Conservation (phyloP, 2,329 filamentous ascomycete species). For the Aurifilum marmelostoma region DNA sequence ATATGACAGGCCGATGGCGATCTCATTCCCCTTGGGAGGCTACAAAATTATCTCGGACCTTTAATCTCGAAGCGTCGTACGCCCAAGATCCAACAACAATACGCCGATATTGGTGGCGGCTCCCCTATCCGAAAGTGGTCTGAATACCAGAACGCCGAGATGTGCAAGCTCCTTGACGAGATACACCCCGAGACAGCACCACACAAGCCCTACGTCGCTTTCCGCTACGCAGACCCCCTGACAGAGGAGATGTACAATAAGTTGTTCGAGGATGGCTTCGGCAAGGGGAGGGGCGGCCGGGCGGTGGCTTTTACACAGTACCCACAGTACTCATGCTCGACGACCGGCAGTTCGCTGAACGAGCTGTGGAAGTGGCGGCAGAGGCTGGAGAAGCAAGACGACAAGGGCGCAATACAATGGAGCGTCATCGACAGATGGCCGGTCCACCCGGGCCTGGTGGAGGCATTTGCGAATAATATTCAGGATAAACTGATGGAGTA, state of each 20-base stretch:
- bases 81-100: constrained; percentile 96
- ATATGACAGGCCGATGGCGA: constrained; percentile 78
- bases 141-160: constrained; percentile 88
- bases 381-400: constrained; percentile 71
- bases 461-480: constrained; percentile 92
- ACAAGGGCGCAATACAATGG: constrained; percentile 81
- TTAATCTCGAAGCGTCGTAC: constrained; percentile 85
- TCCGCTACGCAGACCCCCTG: constrained; percentile 90
- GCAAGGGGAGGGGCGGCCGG: constrained; percentile 83
- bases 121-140: constrained; percentile 98
- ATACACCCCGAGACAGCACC: constrained; percentile 91
- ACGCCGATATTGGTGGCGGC: constrained; percentile 92
- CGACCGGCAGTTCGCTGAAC: constrained; percentile 93
- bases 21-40: constrained; percentile 88
- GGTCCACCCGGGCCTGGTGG: constrained; percentile 83
- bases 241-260: constrained; percentile 92
- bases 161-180: constrained; percentile 95
- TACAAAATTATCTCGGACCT: constrained; percentile 89
- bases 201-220: constrained; percentile 96
- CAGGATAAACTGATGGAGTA: constrained; percentile 84
- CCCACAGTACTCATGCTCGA: constrained; percentile 97
- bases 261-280: constrained; percentile 86
- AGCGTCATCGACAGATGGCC: constrained; percentile 99
- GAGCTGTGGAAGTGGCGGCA: constrained; percentile 98
- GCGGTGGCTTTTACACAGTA: constrained; percentile 98